These are phyloP conservation scores for Plasmopara viticola DNA, from an alignment of 352 stramenopile species.

Conservation along the genomic window DNA sequence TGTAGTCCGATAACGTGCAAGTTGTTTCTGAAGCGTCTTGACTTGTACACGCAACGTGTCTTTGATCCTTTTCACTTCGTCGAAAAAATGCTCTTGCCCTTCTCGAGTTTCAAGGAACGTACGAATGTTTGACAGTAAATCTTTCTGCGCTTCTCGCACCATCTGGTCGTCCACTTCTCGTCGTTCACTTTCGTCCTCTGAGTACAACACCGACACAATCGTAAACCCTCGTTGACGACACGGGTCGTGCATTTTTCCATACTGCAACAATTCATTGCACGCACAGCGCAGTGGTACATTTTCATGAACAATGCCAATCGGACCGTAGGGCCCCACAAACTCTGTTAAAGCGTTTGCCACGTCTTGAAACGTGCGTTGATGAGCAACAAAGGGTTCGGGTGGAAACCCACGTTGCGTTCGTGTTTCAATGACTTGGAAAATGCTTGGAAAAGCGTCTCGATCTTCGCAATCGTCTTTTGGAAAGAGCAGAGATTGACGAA, in stretches of 20 bases:
- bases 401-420: slow-evolving; percentile 63
- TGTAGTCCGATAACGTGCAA: slow-evolving; percentile 24
- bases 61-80: slow-evolving; percentile 47
- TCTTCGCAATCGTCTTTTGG: slow-evolving; percentile 29
- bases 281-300: slow-evolving; percentile 67
- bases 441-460: slow-evolving; percentile 34
- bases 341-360: slow-evolving; percentile 51
- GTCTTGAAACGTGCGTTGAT: slow-evolving; percentile 21
- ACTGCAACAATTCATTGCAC: slow-evolving; percentile 58
- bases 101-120: slow-evolving; percentile 51
- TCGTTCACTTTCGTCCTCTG: slow-evolving; percentile 42
- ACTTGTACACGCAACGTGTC: slow-evolving; percentile 33
- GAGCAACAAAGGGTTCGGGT: slow-evolving; percentile 47
- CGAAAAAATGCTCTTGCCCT: slow-evolving; percentile 58
- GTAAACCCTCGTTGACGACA: slow-evolving; percentile 58
- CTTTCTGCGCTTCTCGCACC: slow-evolving; percentile 37
- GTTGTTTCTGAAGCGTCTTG: slow-evolving; percentile 32
- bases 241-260: slow-evolving; percentile 62
- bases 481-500: slow-evolving; percentile 41
- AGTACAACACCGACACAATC: slow-evolving; percentile 55
- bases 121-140: slow-evolving; percentile 50
- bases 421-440: slow-evolving; percentile 56
- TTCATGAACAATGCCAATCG: slow-evolving; percentile 48
- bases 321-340: slow-evolving; percentile 56
- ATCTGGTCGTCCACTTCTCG: slow-evolving; percentile 40